Evolutionary conservation across 768 basidiomycete species (phyloP).

Genomic region (Tylopilus subfusipes): DNA sequence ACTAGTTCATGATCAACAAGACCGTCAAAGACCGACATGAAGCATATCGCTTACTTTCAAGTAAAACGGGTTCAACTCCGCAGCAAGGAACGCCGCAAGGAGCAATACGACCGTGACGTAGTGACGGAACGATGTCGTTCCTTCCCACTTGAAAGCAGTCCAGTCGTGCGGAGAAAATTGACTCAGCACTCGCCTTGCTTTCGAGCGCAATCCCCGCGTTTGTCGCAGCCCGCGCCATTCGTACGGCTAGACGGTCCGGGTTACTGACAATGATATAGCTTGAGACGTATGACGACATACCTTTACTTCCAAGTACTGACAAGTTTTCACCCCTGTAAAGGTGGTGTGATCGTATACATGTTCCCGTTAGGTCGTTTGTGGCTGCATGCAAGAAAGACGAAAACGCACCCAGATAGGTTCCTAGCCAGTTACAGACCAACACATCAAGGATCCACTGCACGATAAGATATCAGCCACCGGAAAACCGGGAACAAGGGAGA

Average conservation of each 20-base stretch:
- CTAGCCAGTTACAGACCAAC: conserved; percentile 83
- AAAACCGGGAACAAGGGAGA: background rate
- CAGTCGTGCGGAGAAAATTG: conserved; percentile 88
- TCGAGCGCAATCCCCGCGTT: conserved; percentile 71
- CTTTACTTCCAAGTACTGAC: conserved; percentile 86
- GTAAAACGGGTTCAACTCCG: conserved; percentile 86
- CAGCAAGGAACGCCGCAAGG: conserved; percentile 75
- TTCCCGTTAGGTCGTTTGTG: conserved; percentile 15
- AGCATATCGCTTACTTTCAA: conserved; percentile 55
- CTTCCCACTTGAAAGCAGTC: conserved; percentile 85
- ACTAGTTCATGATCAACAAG: conserved; percentile 35
- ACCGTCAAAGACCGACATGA: conserved; percentile 18
- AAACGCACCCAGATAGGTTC: conserved; percentile 69
- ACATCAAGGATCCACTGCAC: conserved; percentile 83
- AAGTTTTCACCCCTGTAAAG: conserved; percentile 74
- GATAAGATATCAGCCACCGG: conserved; percentile 13
- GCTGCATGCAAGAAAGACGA: conserved; percentile 4
- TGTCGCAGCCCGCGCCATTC: conserved; percentile 82
- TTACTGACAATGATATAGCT: background rate
- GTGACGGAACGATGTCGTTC: conserved; percentile 70
- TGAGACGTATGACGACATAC: conserved; percentile 34
- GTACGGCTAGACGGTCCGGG: conserved; percentile 54
- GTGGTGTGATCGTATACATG: background rate
- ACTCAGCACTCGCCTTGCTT: conserved; percentile 73
- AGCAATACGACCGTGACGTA: conserved; percentile 73